These are phyloP conservation scores for Fraxinus velutina DNA, from an alignment of 305 asterid species.

Conservation along the genomic window DNA sequence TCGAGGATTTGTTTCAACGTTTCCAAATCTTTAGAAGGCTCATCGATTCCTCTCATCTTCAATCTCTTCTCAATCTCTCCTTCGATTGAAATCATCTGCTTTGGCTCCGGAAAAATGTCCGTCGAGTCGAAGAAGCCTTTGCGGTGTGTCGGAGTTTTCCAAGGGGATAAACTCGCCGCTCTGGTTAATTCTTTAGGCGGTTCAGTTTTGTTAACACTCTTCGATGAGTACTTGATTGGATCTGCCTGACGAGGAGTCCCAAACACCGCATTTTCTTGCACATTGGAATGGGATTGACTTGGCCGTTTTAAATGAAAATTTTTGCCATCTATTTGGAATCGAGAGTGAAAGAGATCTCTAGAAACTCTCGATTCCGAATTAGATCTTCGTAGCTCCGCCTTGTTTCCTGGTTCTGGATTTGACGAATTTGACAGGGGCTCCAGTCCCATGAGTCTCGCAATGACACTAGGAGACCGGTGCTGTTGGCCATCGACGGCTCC, in stretches of 20 bases:
- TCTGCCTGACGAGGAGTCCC: slow-evolving; percentile 26
- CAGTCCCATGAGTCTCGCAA: slow-evolving; percentile 97
- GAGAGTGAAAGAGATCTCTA: slow-evolving; percentile 60
- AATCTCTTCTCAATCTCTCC: slow-evolving; percentile 68
- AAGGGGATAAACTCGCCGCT: slow-evolving; percentile 34
- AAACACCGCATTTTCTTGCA: slow-evolving; percentile 16
- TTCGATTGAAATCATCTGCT: slow-evolving; percentile 40
- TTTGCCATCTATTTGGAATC: slow-evolving; percentile 42
- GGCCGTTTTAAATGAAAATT: slow-evolving; percentile 30
- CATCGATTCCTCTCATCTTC: slow-evolving; percentile 69
- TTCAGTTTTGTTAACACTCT: slow-evolving; percentile 26
- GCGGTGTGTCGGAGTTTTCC: slow-evolving; percentile 58
- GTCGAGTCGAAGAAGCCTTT: slow-evolving; percentile 61
- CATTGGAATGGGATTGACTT: slow-evolving; percentile 25
- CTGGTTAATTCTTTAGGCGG: slow-evolving; percentile 38
- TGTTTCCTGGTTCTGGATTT: slow-evolving; percentile 35
- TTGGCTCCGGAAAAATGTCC: slow-evolving; percentile 80
- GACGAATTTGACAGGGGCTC: slow-evolving; percentile 64
- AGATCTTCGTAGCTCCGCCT: slow-evolving; percentile 78
- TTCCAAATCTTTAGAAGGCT: slow-evolving; percentile 75
- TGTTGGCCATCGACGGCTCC: slow-evolving; percentile 38
- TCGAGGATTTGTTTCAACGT: slow-evolving; percentile 86
- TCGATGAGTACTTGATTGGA: slow-evolving; percentile 30
- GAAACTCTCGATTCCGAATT: slow-evolving; percentile 87
- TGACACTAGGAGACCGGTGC: slow-evolving; percentile 71